phyloP scores from a whole-genome alignment of 371 early-diverging fungal genomes.

The Mortierella sp. region DNA sequence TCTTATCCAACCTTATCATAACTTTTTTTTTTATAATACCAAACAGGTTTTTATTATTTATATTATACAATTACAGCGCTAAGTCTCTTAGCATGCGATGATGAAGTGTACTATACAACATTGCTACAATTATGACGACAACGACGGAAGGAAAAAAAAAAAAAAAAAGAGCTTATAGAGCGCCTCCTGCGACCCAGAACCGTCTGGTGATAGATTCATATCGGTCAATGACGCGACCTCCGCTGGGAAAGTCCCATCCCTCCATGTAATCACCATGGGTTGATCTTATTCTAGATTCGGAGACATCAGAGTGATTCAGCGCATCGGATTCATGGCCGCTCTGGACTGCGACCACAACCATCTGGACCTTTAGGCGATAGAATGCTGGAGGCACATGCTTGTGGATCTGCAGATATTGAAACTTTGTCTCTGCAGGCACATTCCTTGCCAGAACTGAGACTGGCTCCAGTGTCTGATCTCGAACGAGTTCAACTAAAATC shows the following conservation, averaged over 20 bases:
- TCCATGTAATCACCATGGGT: constrained; percentile 22
- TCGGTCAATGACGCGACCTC: constrained; percentile 32
- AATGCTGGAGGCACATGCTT: constrained; percentile 26
- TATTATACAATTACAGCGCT: neutral
- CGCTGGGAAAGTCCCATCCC: constrained; percentile 43
- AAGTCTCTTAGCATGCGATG: neutral
- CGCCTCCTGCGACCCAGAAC: constrained; percentile 38
- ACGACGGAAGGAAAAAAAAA: neutral
- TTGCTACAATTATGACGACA: neutral
- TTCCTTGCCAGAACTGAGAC: constrained; percentile 40
- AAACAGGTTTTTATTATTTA: neutral
- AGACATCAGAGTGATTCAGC: neutral
- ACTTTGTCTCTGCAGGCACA: constrained; percentile 37
- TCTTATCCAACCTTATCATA: neutral
- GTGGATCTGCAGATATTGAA: constrained; percentile 40
- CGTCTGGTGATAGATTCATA: constrained; percentile 44
- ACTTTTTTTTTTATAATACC: neutral
- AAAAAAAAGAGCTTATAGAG: constrained; percentile 8
- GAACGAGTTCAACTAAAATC: constrained; percentile 36
- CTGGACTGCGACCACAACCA: constrained; percentile 39
- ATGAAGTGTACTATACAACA: neutral
- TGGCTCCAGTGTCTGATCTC: constrained; percentile 33
- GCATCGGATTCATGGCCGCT: neutral
- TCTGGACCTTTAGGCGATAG: constrained; percentile 41
- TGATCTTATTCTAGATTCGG: neutral